Evolutionary conservation across 495 filamentous ascomycete species (phyloP).

Genomic region (Tuber brumale): DNA sequence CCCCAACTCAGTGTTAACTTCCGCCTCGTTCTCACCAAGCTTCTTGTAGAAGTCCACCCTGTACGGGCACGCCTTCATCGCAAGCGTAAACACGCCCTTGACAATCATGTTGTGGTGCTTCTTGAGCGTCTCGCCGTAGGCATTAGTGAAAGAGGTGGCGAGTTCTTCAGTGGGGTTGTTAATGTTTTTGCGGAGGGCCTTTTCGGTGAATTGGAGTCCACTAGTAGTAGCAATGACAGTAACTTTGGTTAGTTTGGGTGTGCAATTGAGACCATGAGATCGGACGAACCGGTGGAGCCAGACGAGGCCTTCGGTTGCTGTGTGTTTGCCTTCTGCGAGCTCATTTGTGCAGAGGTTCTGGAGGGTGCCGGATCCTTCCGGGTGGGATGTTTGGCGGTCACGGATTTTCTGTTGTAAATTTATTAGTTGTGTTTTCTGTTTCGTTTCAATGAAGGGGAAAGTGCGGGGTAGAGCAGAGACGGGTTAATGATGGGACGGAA

Average conservation of each 20-base stretch:
- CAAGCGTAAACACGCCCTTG: slow-evolving; percentile 81
- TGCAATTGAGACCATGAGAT: slow-evolving; percentile 3
- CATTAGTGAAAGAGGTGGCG: slow-evolving; percentile 71
- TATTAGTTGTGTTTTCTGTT: background rate
- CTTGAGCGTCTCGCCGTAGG: slow-evolving; percentile 81
- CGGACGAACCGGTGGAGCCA: slow-evolving; percentile 77
- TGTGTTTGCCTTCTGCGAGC: slow-evolving; percentile 76
- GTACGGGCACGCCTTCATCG: slow-evolving; percentile 89
- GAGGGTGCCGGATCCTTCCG: slow-evolving; percentile 66
- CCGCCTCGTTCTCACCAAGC: slow-evolving; percentile 60
- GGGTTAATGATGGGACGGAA: slow-evolving; percentile 13
- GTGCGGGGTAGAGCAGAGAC: slow-evolving; percentile 21
- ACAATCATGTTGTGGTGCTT: slow-evolving; percentile 79
- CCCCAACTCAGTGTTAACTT: slow-evolving; percentile 56
- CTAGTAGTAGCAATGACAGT: slow-evolving; percentile 45
- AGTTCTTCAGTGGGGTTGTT: slow-evolving; percentile 64
- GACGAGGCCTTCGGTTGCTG: slow-evolving; percentile 76
- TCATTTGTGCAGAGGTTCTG: slow-evolving; percentile 81
- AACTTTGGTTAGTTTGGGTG: slow-evolving; percentile 20
- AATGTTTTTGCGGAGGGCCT: slow-evolving; percentile 73
- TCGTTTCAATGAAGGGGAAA: background rate
- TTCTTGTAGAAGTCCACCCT: slow-evolving; percentile 84
- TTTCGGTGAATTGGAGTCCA: slow-evolving; percentile 83
- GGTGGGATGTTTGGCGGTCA: slow-evolving; percentile 69
- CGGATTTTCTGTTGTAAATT: slow-evolving; percentile 70